Base-by-base conservation (phyloP, 306 rosid genomes). In the Glycine latifolia region DNA sequence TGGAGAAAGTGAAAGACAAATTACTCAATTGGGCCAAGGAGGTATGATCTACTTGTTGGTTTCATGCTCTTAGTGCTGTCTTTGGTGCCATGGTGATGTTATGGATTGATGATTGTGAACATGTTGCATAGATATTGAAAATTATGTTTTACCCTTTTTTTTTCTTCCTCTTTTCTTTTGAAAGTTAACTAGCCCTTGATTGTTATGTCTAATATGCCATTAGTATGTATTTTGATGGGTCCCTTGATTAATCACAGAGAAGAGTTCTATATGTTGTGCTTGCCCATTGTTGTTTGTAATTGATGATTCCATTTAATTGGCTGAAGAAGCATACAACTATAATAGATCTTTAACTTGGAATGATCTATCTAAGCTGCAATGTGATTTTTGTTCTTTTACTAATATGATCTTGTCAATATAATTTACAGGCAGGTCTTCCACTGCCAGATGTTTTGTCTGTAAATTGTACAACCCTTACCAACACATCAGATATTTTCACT, bases 401-500 rank as follows among this genome's bases (percentile, higher is more conserved):
- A 71, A 88, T 33, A 4, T 7, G 12, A 17, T 8, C 6, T 67
- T 65, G 71, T 4, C 12, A 7, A 39, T 65, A 7, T 14, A 37
- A 75, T 77, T 86, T 83, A 35, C 89, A 95, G 98, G 88, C 68
- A 8, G 91, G 90, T 37, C 79, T 87, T 16, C 86, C 84, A 53
- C 81, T 44, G 70, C 97, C 97, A 2, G 91, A 93, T 77, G 85
- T 93, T 65, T 78, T 95, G 56, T 79, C 92, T 31, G 60, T 95
- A 69, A 93, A 88, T 58, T 93, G 99, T 77, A 88, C 96, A 53
- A 82, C 94, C 13, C 89, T 95, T 17, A 48, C 89, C 13, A 91
- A 90, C n/a, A 91, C 98, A 55, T 85, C 97, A 7, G 97, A 91
- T 52, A 89, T 93, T 69, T 95, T 95, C 85, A 55, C 61, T 9